Evolutionary conservation across 805 yeast species (phyloP).

Genomic region (Wickerhamiella bombiphila): DNA sequence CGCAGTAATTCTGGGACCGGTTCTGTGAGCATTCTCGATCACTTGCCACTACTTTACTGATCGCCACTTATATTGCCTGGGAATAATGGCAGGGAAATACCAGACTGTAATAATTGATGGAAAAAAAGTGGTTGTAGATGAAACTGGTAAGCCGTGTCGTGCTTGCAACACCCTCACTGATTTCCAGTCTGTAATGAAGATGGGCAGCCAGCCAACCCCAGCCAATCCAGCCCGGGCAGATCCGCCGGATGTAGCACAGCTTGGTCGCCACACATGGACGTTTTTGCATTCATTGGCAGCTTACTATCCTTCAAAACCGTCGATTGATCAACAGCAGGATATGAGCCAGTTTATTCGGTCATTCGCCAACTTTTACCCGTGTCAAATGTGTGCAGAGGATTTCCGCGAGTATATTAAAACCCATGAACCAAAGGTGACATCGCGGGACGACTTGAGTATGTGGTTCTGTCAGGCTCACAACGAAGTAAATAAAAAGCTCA

Average conservation of each 20-base stretch:
- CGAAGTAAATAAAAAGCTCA: slow-evolving; percentile 73
- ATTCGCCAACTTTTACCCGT: slow-evolving; percentile 76
- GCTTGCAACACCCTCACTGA: slow-evolving; percentile 73
- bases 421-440: slow-evolving; percentile 27
- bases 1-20: too few species aligned
- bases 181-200: slow-evolving; percentile 47
- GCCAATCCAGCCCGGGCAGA: slow-evolving; percentile 29
- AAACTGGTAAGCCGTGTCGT: slow-evolving; percentile 92
- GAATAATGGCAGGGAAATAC: slow-evolving; percentile 1
- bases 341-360: slow-evolving; percentile 53
- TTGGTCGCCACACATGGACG: slow-evolving; percentile 89
- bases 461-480: slow-evolving; percentile 97
- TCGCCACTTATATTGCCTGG: too few species aligned
- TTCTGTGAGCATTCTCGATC: too few species aligned
- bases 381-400: slow-evolving; percentile 86
- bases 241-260: slow-evolving; percentile 73
- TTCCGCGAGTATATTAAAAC: slow-evolving; percentile 46
- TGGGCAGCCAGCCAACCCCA: slow-evolving; percentile 21
- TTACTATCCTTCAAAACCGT: slow-evolving; percentile 61
- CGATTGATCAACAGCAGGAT: slow-evolving; percentile 47
- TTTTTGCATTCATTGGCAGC: slow-evolving; percentile 84
- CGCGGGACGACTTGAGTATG: slow-evolving; percentile 62
- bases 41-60: too few species aligned
- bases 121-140: slow-evolving; percentile 57
- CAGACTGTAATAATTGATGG: slow-evolving; percentile 28